A percentile compares a stretch with the other conserved stretches of the same genome.
Conservation (phyloP, 2,329 filamentous ascomycete species). For the Trichothecium sympodiale region DNA sequence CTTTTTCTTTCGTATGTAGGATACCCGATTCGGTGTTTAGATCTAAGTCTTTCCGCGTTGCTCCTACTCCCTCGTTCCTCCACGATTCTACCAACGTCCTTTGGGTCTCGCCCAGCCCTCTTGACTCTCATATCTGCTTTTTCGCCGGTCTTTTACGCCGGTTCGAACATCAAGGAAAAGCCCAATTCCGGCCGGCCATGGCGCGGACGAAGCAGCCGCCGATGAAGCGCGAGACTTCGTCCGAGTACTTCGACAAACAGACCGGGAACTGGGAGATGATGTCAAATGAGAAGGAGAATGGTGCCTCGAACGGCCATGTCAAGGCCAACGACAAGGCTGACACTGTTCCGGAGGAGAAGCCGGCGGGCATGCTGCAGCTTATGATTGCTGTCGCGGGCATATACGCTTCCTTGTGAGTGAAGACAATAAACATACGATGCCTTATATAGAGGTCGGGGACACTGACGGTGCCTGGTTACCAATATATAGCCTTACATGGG, state of each 20-base stretch:
- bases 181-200: slow-evolving; percentile 41
- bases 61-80: slow-evolving; percentile 10
- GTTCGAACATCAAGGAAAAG: no score
- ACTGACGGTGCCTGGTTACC: no score
- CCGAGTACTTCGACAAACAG: slow-evolving; percentile 48
- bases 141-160: no score
- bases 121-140: slow-evolving; percentile 1
- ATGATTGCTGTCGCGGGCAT: slow-evolving; percentile 87
- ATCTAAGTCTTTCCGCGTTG: no score
- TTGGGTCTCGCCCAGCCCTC: slow-evolving; percentile 1
- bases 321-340: slow-evolving; percentile 14
- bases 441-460: no score
- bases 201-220: slow-evolving; percentile 62
- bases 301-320: slow-evolving; percentile 9
- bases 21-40: no score
- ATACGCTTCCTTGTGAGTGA: slow-evolving; percentile 82
- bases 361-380: slow-evolving; percentile 62
- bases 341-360: slow-evolving; percentile 20
- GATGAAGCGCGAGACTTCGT: slow-evolving; percentile 53
- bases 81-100: slow-evolving; percentile 3
- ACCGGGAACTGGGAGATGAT: slow-evolving; percentile 24
- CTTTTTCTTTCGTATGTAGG: no score
- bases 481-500: slow-evolving; percentile 76
- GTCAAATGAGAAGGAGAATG: slow-evolving; percentile 11
- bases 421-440: no score